Evolutionary conservation across 805 yeast species (phyloP).

Genomic region (Ogataea zsoltii): DNA sequence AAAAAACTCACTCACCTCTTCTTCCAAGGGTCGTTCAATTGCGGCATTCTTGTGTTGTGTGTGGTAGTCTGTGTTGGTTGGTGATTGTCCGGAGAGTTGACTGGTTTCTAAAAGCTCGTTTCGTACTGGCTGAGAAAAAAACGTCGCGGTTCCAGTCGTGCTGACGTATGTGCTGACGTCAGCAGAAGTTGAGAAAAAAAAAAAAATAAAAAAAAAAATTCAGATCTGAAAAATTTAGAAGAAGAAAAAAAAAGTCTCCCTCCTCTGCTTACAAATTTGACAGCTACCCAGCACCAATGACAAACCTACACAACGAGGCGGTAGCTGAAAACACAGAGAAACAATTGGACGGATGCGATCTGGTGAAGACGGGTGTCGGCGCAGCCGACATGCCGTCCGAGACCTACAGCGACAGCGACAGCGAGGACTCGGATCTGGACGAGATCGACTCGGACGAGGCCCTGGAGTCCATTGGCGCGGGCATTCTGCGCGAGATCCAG

Average conservation of each 20-base stretch:
- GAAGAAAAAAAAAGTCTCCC: no score
- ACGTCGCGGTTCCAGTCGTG: no score
- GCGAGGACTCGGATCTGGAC: conserved; percentile 6
- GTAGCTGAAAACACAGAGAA: not conserved
- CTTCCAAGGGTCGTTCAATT: conserved; percentile 46
- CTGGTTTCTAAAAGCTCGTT: not conserved
- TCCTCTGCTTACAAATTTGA: not conserved
- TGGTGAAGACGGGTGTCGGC: no score
- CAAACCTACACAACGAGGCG: not conserved
- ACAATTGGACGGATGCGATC: not conserved
- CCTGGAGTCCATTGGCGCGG: conserved; percentile 25
- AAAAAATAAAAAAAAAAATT: not conserved
- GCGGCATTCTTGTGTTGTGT: conserved; percentile 24
- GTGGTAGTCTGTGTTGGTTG: not conserved
- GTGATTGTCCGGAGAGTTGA: not conserved
- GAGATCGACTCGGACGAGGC: conserved; percentile 6
- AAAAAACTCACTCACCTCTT: conserved; percentile 33
- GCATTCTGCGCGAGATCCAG: conserved; percentile 58
- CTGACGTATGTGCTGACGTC: conserved; percentile 3
- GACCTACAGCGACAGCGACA: conserved; percentile 1
- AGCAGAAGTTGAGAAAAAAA: not conserved
- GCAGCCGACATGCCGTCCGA: no score
- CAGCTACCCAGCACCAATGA: not conserved
- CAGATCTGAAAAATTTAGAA: not conserved
- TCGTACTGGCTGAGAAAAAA: conserved; percentile 5